Evolutionary conservation across 2,329 filamentous ascomycete genomes (phyloP), one percentile per base, ranked within the genome.

Genomic region (Fusarium avenaceum): DNA sequence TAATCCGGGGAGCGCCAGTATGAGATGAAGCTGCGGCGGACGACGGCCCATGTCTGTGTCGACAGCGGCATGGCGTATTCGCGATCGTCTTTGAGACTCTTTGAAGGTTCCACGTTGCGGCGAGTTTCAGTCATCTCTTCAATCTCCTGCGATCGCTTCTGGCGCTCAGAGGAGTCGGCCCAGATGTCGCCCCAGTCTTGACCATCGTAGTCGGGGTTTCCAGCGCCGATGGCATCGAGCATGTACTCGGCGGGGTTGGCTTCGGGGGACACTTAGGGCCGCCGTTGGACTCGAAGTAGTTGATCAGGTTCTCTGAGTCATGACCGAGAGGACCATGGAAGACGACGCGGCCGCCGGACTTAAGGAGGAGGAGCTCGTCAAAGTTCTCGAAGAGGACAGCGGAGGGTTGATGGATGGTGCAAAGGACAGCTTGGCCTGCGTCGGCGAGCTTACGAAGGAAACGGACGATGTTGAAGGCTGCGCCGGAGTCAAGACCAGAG

Each of bases 1-100:
- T 92, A 92, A 46, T 88, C 83, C 0, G 90, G 89, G 2, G 84
- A 85, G 13, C 90, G 83, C 89, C 89, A 92, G 74, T 90, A 90
- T 1, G 87, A 82, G 13, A 87, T 71, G 62, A 90, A 91, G 4
- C 85, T 80, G 17, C 90, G 85, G 66, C 83, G 84, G 1, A 86
- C 84, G 2, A 90, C 85, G 6, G 84, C 78, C 28, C 73, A 59
- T 1, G 86, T 83, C 73, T 92, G 90, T 0, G 80, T 79, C 13
- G 75, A 75, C 1, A 89, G 74, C 0, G 89, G 85, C 78, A 89
- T 87, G 4, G 90, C 90, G 61, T 87, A 92, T 74, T 91, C 88
- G 28, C 85, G 82, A 64, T 86, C 82, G 51, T 87, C 84, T 15
- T 81, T 80, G 19, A 82, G 78, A 68, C 67, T 80, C 70, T 63